phyloP scores from a whole-genome alignment of 225 moss, liverwort and hornwort genomes.

The Bryoerythrophyllum caledonicum region DNA sequence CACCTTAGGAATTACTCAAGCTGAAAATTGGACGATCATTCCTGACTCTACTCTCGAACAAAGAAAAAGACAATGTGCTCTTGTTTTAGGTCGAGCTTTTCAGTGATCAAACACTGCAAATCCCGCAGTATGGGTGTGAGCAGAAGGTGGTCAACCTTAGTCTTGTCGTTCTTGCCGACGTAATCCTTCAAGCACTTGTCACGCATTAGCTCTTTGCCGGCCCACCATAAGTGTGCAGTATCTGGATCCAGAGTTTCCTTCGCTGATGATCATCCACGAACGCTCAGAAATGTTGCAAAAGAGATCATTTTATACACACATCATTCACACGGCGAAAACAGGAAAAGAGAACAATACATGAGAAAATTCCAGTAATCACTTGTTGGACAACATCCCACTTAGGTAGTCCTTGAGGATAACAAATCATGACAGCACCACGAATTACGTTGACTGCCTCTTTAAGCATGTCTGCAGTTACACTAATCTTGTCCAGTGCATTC shows the following conservation, averaged over 20 bases:
- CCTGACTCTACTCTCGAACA: not conserved
- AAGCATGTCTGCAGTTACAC: slow-evolving; percentile 51
- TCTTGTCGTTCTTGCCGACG: slow-evolving; percentile 90
- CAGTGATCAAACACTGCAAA: not conserved
- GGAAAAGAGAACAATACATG: slow-evolving; percentile 22
- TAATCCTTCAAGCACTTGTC: slow-evolving; percentile 67
- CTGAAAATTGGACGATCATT: not conserved
- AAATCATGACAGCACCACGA: slow-evolving; percentile 78
- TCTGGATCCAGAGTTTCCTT: slow-evolving; percentile 68
- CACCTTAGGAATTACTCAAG: slow-evolving; percentile 2
- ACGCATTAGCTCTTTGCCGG: slow-evolving; percentile 83
- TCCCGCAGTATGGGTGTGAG: not conserved
- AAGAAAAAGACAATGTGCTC: not conserved
- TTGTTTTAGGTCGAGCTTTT: not conserved
- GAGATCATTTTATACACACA: not conserved
- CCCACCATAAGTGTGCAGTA: slow-evolving; percentile 82
- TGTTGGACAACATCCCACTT: slow-evolving; percentile 72
- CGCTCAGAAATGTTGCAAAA: not conserved
- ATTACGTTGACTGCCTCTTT: slow-evolving; percentile 62
- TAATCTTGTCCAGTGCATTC: slow-evolving; percentile 54
- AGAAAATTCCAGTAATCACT: slow-evolving; percentile 44
- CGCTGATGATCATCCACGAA: slow-evolving; percentile 35
- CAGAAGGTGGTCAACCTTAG: slow-evolving; percentile 54
- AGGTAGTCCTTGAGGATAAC: slow-evolving; percentile 84
- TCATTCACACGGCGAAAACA: not conserved